Percentiles rank a stretch among this genome's conserved stretches.
phyloP scores from a whole-genome alignment of 495 filamentous ascomycete genomes.

The Penicilliopsis zonata region DNA sequence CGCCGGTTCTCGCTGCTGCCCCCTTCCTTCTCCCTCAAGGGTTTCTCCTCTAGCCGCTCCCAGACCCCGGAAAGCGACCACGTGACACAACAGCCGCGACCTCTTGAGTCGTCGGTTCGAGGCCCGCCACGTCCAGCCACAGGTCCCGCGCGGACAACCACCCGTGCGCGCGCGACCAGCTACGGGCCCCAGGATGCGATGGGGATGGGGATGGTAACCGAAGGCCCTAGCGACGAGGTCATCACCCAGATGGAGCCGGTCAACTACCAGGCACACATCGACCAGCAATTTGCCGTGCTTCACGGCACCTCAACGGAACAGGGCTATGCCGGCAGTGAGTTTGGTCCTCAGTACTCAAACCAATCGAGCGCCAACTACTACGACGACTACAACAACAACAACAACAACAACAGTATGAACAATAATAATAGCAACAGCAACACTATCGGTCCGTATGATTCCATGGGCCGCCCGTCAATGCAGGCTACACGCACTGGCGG shows the following conservation, averaged over 20 bases:
- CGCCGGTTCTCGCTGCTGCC: conserved; percentile 72
- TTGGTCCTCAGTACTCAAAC: too few species aligned
- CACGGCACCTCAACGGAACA: conserved; percentile 20
- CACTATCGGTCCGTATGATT: conserved; percentile 25
- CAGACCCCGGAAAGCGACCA: conserved; percentile 28
- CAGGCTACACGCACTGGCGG: conserved; percentile 30
- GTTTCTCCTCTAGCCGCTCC: conserved; percentile 31
- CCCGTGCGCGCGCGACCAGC: conserved; percentile 22
- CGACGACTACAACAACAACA: conserved; percentile 25
- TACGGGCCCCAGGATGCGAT: conserved; percentile 26
- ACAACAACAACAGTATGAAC: conserved; percentile 23
- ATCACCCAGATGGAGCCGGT: conserved; percentile 16
- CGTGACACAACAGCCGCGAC: conserved; percentile 15
- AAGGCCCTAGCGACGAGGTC: conserved; percentile 21
- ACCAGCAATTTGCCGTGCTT: conserved; percentile 33
- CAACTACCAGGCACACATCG: conserved; percentile 32
- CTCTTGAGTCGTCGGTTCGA: conserved; percentile 14
- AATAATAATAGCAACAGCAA: conserved; percentile 37
- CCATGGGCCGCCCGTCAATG: conserved; percentile 27
- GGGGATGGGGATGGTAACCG: conserved; percentile 16
- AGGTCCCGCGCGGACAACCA: conserved; percentile 9
- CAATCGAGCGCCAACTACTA: conserved; percentile 22
- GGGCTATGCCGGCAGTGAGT: conserved; percentile 19
- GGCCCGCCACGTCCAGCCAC: conserved; percentile 20
- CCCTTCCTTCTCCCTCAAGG: conserved; percentile 54